Base-by-base conservation (phyloP, 1,139 yeast species). In the Scheffersomyces segobiensis region DNA sequence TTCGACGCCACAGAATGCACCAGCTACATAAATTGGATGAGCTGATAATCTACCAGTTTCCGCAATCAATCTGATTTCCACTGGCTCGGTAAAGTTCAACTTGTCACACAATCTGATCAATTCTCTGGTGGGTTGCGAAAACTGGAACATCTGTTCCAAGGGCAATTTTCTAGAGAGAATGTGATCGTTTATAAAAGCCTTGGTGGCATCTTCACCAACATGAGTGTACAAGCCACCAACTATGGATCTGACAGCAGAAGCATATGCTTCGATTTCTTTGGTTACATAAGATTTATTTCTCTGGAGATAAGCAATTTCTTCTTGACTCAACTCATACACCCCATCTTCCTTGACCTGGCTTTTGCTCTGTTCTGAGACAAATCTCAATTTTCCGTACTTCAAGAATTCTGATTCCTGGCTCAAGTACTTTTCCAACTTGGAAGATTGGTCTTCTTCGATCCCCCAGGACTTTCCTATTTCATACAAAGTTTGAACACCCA, bases 21-120 rank as follows among this genome's bases (percentile, higher is more conserved):
- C 98, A 47, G 95, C 97, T 19, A 93, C 91, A 68, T 85, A 95
- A 52, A 93, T 88, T 26, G 99, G 97, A 58, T 91, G 87, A 59
- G 86, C 85, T 3, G 97, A 87, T 67, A 82, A 79, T 74, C 99
- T 85, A 72, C 99, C 99, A 39, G 97, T 89, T 75, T 95, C 99
- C 42, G 97, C 95, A 60, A 95, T 79, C 60, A 96, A 83, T 71
- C 97, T 87, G 50, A 93, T 71, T 62, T 78, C 87, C 6, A 90
- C 82, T 24, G 98, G 98, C 46, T 85, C 83, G 57, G 84, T 83
- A 63, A 93, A 79, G n/a, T 86, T 85, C 69, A 93, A 90, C 64
- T 95, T 87, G 61, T 87, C 88, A 69, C 97, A 88, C 56, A 96
- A 78, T 61, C 87, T 84, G 2, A 93, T 85, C 62, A 95, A 81